Conservation (phyloP, 2,329 filamentous ascomycete species). For the Pestalotiopsis sp. region DNA sequence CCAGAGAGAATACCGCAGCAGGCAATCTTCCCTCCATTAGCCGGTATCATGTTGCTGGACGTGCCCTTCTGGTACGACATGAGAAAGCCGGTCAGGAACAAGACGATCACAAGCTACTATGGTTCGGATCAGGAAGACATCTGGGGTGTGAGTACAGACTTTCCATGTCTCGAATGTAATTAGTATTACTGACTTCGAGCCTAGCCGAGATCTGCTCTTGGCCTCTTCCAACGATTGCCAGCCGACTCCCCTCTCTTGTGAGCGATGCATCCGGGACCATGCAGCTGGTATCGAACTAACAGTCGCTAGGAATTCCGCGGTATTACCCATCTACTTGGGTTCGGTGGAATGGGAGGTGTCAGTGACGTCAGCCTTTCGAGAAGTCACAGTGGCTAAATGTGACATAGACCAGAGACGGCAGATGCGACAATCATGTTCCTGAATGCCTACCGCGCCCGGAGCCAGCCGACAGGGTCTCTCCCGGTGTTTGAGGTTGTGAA, state of each 20-base stretch:
- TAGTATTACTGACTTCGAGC: not conserved
- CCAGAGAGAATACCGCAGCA: not conserved
- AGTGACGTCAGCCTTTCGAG: not conserved
- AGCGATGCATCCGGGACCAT: not conserved
- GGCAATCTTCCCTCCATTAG: not conserved
- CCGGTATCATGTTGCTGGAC: not conserved
- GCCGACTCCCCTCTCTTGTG: not conserved
- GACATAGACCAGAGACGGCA: not conserved
- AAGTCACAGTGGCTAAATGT: not conserved
- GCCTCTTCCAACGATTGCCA: not conserved
- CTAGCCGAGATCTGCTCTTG: not conserved
- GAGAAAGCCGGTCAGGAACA: not conserved
- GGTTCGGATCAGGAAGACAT: not conserved
- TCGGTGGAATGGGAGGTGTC: slow-evolving; percentile 6
- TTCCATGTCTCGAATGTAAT: too few species aligned
- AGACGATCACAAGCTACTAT: not conserved
- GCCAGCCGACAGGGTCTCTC: not conserved
- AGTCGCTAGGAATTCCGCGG: not conserved
- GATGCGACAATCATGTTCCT: slow-evolving; percentile 2
- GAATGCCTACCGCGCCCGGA: not conserved
- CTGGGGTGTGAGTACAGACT: not conserved
- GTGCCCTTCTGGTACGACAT: slow-evolving; percentile 2
- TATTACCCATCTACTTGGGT: not conserved
- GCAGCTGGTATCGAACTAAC: not conserved
- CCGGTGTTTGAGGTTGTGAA: not conserved